These are phyloP conservation scores for Cardamine chenopodiifolia DNA, from an alignment of 345 rosid genomes.

Conservation along the genomic window DNA sequence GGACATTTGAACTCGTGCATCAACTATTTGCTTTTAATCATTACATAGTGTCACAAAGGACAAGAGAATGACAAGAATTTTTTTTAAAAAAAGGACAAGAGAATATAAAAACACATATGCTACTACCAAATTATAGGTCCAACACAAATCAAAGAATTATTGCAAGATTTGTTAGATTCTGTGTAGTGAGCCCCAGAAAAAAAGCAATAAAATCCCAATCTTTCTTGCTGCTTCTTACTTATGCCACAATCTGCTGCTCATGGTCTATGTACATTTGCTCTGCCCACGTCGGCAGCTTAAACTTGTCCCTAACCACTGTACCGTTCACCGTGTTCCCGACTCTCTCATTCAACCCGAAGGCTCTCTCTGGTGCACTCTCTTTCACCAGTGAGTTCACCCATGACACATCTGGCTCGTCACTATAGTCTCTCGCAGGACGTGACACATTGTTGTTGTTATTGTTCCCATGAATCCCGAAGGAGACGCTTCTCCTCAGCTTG, in stretches of 20 bases:
- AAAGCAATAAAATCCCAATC: neutral
- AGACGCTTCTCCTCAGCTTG: slow-evolving; percentile 80
- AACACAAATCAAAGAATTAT: slow-evolving; percentile 46
- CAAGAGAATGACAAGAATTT: slow-evolving; percentile 37
- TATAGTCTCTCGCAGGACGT: slow-evolving; percentile 32
- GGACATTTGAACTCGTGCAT: slow-evolving; percentile 28
- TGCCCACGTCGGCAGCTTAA: slow-evolving; percentile 65
- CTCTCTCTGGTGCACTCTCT: slow-evolving; percentile 59
- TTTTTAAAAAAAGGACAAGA: slow-evolving; percentile 13
- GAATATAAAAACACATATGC: slow-evolving; percentile 13
- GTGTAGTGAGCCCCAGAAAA: slow-evolving; percentile 36
- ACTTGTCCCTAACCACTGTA: slow-evolving; percentile 40
- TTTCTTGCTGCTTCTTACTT: slow-evolving; percentile 34
- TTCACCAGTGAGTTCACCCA: slow-evolving; percentile 90
- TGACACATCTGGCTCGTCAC: slow-evolving; percentile 85
- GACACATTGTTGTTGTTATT: slow-evolving; percentile 16
- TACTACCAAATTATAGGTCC: slow-evolving; percentile 28
- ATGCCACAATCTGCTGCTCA: slow-evolving; percentile 86
- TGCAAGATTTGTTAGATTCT: slow-evolving; percentile 37
- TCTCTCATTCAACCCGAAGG: slow-evolving; percentile 45
- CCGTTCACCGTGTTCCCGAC: slow-evolving; percentile 47
- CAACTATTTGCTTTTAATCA: slow-evolving; percentile 40
- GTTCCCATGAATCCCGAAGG: slow-evolving; percentile 70
- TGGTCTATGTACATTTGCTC: slow-evolving; percentile 90
- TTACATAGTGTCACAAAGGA: slow-evolving; percentile 42